Percentiles rank a stretch among this genome's conserved stretches.
Conservation (phyloP, 805 yeast species). For the Sugiyamaella smithiae region DNA sequence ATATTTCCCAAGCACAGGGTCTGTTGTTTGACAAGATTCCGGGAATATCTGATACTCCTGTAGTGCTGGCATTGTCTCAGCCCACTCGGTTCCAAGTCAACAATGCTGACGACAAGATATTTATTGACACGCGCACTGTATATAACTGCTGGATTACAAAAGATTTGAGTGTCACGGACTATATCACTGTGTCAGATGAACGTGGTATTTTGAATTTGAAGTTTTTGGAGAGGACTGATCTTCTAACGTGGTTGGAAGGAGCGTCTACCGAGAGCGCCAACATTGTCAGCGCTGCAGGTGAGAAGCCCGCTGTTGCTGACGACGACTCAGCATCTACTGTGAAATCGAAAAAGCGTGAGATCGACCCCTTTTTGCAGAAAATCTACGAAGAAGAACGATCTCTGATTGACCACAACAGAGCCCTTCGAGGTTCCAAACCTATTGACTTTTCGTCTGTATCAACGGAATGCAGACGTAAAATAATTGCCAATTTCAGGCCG, state of each 20-base stretch:
- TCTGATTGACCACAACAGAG: conserved; percentile 43
- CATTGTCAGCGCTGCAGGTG: conserved; percentile 32
- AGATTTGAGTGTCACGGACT: conserved; percentile 75
- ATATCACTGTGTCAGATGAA: conserved; percentile 67
- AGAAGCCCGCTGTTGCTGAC: conserved; percentile 11
- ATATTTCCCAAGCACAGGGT: conserved; percentile 37
- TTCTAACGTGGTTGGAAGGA: conserved; percentile 79
- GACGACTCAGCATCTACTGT: conserved; percentile 9
- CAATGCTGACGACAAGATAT: conserved; percentile 10
- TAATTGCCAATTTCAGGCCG: conserved; percentile 26
- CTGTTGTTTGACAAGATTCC: conserved; percentile 31
- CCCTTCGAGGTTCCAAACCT: conserved; percentile 37
- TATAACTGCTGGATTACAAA: conserved; percentile 76
- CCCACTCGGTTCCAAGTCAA: conserved; percentile 49
- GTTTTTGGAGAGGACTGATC: conserved; percentile 81
- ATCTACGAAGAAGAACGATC: conserved; percentile 45
- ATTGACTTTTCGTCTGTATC: conserved; percentile 37
- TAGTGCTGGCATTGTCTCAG: conserved; percentile 39
- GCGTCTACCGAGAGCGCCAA: conserved; percentile 57
- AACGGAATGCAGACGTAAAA: conserved; percentile 32
- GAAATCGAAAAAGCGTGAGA: conserved; percentile 28
- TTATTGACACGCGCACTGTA: conserved; percentile 51
- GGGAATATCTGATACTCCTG: conserved; percentile 18
- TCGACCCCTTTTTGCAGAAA: conserved; percentile 51
- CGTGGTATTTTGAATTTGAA: conserved; percentile 65